Conservation (phyloP, 108 stramenopile genomes). For the Cyclostephanos tholiformis region DNA sequence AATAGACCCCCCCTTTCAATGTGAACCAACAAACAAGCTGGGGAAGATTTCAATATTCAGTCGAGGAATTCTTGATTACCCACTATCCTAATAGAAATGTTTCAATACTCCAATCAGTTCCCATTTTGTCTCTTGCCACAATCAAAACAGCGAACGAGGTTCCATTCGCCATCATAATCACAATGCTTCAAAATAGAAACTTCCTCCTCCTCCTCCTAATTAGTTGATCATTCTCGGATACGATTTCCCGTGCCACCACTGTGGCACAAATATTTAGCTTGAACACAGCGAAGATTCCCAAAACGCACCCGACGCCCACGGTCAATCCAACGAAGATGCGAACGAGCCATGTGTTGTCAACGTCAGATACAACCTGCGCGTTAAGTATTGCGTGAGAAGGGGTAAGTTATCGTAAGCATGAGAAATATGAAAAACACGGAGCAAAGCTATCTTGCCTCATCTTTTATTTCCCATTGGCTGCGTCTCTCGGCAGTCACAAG, state of each 20-base stretch:
- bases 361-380: constrained; percentile 31
- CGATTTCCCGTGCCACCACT: constrained; percentile 27
- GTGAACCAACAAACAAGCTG: no score
- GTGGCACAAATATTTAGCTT: constrained; percentile 20
- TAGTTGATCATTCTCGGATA: background rate
- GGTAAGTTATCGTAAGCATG: background rate
- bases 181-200: constrained; percentile 4
- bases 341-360: constrained; percentile 34
- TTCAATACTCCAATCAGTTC: no score
- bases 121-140: no score
- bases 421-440: background rate
- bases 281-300: constrained; percentile 19
- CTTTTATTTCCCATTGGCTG: constrained; percentile 25
- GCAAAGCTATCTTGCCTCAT: constrained; percentile 20
- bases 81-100: no score
- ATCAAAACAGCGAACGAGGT: no score
- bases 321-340: constrained; percentile 32
- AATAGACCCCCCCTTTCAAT: no score
- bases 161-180: background rate
- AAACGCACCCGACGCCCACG: constrained; percentile 10
- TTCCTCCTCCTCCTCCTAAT: background rate
- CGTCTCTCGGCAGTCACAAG: constrained; percentile 31
- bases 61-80: no score
- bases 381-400: background rate
- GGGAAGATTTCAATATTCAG: no score